Evolutionary conservation across 805 yeast genomes (phyloP).

Genomic region (Nakazawaea molendinolei): DNA sequence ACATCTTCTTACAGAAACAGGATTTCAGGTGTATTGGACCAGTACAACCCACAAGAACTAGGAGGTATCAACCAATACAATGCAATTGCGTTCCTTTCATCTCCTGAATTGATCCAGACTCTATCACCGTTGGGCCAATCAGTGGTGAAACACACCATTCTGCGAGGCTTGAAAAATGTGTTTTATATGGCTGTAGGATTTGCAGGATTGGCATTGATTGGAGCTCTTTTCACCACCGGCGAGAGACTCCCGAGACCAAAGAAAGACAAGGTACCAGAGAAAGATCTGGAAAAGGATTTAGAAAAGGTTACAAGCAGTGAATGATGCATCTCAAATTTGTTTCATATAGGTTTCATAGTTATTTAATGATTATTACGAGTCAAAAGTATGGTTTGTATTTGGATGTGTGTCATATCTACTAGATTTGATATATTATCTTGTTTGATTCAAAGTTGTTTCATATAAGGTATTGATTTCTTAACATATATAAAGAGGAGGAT

Average conservation of each 20-base stretch:
- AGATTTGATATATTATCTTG: too few relatives aligned
- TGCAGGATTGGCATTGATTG: slow-evolving; percentile 25
- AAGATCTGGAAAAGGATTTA: slow-evolving; percentile 15
- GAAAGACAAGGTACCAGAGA: slow-evolving; percentile 14
- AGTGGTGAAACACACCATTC: slow-evolving; percentile 18
- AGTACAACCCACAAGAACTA: not conserved
- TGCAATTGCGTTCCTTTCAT: slow-evolving; percentile 1
- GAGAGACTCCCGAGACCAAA: slow-evolving; percentile 31
- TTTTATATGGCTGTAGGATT: slow-evolving; percentile 35
- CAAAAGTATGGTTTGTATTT: too few relatives aligned
- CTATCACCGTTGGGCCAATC: slow-evolving; percentile 12
- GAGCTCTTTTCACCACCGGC: slow-evolving; percentile 32
- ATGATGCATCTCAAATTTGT: slow-evolving; percentile 3
- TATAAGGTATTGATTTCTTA: too few relatives aligned
- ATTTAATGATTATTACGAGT: too few relatives aligned
- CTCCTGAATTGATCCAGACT: slow-evolving; percentile 8
- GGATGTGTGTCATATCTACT: too few relatives aligned
- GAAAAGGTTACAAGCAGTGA: too few relatives aligned
- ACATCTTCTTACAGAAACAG: slow-evolving; percentile 21
- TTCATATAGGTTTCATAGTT: not conserved
- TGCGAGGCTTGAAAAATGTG: slow-evolving; percentile 32
- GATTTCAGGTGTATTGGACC: slow-evolving; percentile 5
- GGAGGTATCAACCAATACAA: slow-evolving; percentile 1
- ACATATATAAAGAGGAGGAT: not conserved
- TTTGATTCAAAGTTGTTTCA: too few relatives aligned